Evolutionary conservation across 208 protist species (phyloP), one percentile per base, ranked within the genome.

Genomic region (Leptomonas pyrrhocoris): DNA sequence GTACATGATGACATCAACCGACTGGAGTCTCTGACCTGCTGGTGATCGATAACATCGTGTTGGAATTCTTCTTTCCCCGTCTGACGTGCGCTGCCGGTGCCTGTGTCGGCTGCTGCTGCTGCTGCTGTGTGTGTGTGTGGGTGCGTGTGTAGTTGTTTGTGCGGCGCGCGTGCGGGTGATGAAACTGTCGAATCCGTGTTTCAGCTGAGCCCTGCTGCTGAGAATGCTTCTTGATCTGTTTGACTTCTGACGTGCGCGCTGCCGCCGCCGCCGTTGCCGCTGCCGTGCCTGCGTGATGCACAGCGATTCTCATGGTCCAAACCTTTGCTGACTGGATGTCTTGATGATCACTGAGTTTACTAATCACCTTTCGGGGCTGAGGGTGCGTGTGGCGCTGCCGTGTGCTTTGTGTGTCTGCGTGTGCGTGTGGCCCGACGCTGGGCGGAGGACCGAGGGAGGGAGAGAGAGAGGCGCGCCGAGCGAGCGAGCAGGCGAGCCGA

Each of bases 141-240:
- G n/a, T n/a, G 38, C 38, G 38, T 42, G 38, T 53, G 59, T 27
- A 12, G 18, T n/a, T 42, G 38, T 15, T 13, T 42, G 55, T 38
- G 19, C 25, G 21, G 28, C 45, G 59, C 59, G 45, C 31, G 28
- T 31, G 68, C 55, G 59, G 30, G 64, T 83, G 77, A 83, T 78
- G 77, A 83, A 71, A 36, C 27, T 83, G 77, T 83, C 72, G 65
- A 78, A 80, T 77, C 73, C 73, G 79, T 84, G 79, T 84, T 79
- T 79, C 73, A 77, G 69, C 79, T 84, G 73, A 80, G 31, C 48
- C 34, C 23, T 48, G 42, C 57, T 84, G 79, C 68, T 80, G 69
- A 78, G 55, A 76, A 45, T 51, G 46, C 54, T 66, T 48, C 30
- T 74, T 60, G 71, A 72, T 83, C 77, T 83, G 73, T 83, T 75